These are phyloP conservation scores for Mortierella sp. DNA, from an alignment of 371 early-diverging fungal genomes.

Conservation along the genomic window DNA sequence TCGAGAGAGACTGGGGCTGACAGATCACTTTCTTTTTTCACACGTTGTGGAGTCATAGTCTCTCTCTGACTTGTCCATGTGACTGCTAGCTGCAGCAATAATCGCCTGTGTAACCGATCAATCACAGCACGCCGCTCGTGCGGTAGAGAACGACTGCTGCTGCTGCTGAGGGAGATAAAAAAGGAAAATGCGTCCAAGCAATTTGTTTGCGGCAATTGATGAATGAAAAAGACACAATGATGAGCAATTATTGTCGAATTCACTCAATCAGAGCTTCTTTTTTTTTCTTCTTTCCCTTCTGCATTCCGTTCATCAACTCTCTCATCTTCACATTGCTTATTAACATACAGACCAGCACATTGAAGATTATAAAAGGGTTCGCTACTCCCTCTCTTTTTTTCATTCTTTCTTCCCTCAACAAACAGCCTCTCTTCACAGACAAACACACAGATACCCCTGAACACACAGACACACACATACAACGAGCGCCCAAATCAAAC, in stretches of 20 bases:
- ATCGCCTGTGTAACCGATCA: too few species aligned
- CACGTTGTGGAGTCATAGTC: background rate
- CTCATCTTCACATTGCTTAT: background rate
- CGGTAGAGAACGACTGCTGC: too few species aligned
- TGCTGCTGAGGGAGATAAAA: too few species aligned
- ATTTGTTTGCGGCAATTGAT: background rate
- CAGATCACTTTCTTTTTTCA: background rate
- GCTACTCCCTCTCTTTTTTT: background rate
- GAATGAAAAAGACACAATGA: background rate
- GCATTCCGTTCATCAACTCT: background rate
- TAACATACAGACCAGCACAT: background rate
- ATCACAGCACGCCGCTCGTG: too few species aligned
- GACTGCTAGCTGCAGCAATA: too few species aligned
- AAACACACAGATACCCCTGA: background rate
- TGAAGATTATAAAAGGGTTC: slow-evolving; percentile 4
- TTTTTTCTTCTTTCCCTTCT: slow-evolving; percentile 2
- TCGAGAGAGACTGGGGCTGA: background rate
- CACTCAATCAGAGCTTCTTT: background rate
- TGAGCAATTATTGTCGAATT: slow-evolving; percentile 6
- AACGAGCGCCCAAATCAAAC: background rate
- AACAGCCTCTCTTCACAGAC: background rate
- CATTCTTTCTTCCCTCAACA: background rate
- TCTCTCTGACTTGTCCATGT: too few species aligned
- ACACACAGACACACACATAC: background rate
- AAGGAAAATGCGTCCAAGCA: too few species aligned